Evolutionary conservation across 2,329 filamentous ascomycete species (phyloP), one percentile per base, ranked within the genome.

Genomic region (Tolypocladium guangdongense): DNA sequence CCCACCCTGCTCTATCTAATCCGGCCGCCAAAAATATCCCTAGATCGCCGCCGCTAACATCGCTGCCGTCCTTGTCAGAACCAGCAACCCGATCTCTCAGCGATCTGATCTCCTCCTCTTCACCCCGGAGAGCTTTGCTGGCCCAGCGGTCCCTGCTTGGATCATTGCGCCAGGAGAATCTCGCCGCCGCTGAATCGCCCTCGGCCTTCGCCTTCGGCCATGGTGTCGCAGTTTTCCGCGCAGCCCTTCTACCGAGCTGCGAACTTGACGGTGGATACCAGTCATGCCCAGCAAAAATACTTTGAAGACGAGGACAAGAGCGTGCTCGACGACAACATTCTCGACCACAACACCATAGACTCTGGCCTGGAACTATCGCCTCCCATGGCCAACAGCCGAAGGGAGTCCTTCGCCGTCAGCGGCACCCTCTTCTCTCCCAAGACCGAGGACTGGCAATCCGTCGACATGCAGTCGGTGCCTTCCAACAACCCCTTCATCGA

Each of bases 401-500:
- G 81, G 67, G 81, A 84, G 57, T 85, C 82, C 1, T 84, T 84
- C 64, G 78, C 76, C 57, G 74, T 82, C 49, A 74, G 76, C 52
- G 60, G 63, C 45, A 70, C 79, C 55, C 71, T 85, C 59, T 84
- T 85, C 72, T 85, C 82, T 22, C 81, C 81, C 59, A 85, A 85
- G 70, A 75, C 77, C 11, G 81, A 85, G 61, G 68, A 82, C 59
- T 85, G 81, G 82, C 78, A 80, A 56, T 77, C 80, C 18, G 77
- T 83, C 55, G 81, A 84, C 57, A 82, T 84, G 80, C 81, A 83
- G 66, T 80, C 80, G 18, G 71, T 82, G 53, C 76, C 78, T 16
- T 83, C 82, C 54, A 83, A 81, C 69, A 83, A 83, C 69, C 78
- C 81, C 38, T 84, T 83, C 71, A 67, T 81, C 63, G 78, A 79